These are phyloP conservation scores for Anthoceros angustus DNA, from an alignment of 225 moss, liverwort and hornwort species.

Conservation along the genomic window DNA sequence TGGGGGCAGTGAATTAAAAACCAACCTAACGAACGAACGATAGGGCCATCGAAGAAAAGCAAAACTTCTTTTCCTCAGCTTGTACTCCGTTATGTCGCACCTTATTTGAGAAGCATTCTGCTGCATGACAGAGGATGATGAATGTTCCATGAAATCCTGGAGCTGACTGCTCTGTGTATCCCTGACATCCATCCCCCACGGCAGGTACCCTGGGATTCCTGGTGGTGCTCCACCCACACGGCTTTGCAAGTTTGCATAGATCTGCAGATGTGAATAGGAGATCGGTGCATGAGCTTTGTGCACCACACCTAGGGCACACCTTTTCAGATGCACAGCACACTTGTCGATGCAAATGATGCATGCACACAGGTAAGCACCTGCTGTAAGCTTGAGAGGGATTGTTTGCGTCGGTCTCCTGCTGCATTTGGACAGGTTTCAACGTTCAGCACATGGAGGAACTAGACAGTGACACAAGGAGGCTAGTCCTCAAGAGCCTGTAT, in stretches of 20 bases:
- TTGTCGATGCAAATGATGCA: neutral
- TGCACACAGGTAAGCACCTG: neutral
- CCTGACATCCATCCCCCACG: neutral
- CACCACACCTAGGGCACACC: too few relatives aligned
- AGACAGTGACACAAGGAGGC: neutral
- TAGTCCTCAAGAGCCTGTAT: neutral
- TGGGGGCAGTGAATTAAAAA: too few relatives aligned
- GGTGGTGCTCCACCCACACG: neutral
- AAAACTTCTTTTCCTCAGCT: neutral
- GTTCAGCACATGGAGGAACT: neutral
- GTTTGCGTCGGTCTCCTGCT: conserved; percentile 1
- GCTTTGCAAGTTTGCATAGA: neutral
- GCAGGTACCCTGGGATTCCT: neutral
- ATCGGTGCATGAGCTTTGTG: too few relatives aligned
- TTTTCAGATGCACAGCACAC: too few relatives aligned
- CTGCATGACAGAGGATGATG: neutral
- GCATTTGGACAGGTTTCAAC: neutral
- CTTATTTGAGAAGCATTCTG: neutral
- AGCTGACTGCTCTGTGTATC: conserved; percentile 1
- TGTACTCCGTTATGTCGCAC: neutral
- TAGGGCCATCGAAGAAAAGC: too few relatives aligned
- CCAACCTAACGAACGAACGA: neutral
- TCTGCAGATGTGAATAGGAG: neutral
- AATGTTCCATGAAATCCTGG: neutral
- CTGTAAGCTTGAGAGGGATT: neutral